Evolutionary conservation across 108 stramenopile species (phyloP), one percentile per base, ranked within the genome.

Genomic region (Cyclotella choctawhatcheeana): DNA sequence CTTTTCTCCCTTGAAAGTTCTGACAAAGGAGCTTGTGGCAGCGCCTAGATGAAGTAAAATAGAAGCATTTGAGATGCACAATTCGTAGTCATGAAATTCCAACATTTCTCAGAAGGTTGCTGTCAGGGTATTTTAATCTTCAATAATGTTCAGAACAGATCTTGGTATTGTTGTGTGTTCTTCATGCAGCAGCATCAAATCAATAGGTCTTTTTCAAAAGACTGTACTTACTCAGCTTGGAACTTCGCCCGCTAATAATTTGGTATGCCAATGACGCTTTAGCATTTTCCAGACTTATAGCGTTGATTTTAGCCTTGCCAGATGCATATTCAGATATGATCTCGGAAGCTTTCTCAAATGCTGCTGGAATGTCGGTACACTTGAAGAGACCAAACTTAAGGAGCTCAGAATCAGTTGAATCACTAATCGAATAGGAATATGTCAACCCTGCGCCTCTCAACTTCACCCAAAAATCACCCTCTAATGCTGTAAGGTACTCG

Each of bases 401-500:
- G 3, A 79, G 77, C 21, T 66, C 29, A 0, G 75, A 73, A 47
- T 72, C 69, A n/a, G 82, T 67, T 13, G 64, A 65, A 31, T 67
- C 71, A 27, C 71, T 60, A 14, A 78, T 73, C 3, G 82, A 82
- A 13, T 73, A 77, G 17, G 66, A 59, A 44, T 82, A 82, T 0
- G 76, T 77, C 48, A 82, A 56, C 30, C 82, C 82, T 35, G 82
- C 82, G 34, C 82, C 82, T 3, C 82, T 62, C 1, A 82, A 61
- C 55, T 82, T 82, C 2, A 82, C 66, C 82, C 82, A 82, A 61
- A 82, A 82, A 66, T 78, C 82, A 56, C 82, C 82, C 47, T 82
- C 82, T 34, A 82, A 58, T 13, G 82, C 82, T 0, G 75, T 82
- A 20, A 82, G 61, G 51, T 82, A 82, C 48, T 82, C 82, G 48